These are phyloP conservation scores for Aspergillus calidoustus DNA, from an alignment of 2,329 filamentous ascomycete genomes.

Conservation along the genomic window DNA sequence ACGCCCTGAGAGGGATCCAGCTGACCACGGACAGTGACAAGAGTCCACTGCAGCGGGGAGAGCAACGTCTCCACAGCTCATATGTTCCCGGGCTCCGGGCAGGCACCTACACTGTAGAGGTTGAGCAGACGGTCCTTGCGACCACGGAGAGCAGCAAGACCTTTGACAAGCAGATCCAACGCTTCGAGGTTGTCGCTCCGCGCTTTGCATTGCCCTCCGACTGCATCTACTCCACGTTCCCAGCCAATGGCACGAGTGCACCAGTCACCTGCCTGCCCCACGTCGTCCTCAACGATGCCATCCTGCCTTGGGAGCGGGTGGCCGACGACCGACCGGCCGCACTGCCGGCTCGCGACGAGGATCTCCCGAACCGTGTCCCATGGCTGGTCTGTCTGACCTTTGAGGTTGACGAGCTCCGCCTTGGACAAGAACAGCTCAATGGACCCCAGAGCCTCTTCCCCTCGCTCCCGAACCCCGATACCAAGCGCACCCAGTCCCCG, in stretches of 20 bases:
- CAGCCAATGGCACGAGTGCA: conserved; percentile 46
- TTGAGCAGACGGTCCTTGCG: background rate
- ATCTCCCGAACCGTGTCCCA: conserved; percentile 36
- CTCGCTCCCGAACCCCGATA: background rate
- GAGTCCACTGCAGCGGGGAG: background rate
- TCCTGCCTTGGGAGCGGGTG: conserved; percentile 50
- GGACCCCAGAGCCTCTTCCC: background rate
- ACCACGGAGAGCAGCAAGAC: background rate
- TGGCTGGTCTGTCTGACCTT: conserved; percentile 50
- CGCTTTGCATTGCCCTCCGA: conserved; percentile 32
- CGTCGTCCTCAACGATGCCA: conserved; percentile 50
- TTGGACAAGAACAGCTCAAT: background rate
- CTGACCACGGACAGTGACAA: too few species aligned
- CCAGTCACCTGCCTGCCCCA: conserved; percentile 46
- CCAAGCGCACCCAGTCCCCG: background rate
- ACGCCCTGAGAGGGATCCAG: background rate
- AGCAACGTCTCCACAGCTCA: background rate
- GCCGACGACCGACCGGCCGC: conserved; percentile 24
- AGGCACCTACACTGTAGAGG: background rate
- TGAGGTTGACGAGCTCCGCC: conserved; percentile 42
- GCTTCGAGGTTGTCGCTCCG: conserved; percentile 45
- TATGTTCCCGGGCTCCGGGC: background rate
- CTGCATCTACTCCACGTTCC: conserved; percentile 45
- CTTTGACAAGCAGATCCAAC: background rate
- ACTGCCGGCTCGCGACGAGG: conserved; percentile 8